Percentiles rank a stretch among this genome's conserved stretches.
Evolutionary conservation across 148 eudicot species (phyloP).

Genomic region (Chenopodium album): DNA sequence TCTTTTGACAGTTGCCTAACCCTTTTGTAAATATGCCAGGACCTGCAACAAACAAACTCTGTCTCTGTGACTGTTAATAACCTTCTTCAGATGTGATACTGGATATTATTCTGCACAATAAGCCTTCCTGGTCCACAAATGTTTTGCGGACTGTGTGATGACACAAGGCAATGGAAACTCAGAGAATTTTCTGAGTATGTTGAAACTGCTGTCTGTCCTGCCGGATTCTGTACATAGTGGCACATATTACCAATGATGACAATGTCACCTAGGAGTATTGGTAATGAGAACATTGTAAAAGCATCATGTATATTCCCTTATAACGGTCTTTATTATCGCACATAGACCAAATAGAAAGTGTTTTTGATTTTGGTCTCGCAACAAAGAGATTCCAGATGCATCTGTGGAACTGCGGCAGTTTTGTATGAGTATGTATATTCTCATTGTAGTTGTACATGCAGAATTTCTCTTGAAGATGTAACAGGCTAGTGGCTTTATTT

Average conservation of each 20-base stretch:
- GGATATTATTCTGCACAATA: conserved; percentile 16
- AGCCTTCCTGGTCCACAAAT: conserved; percentile 11
- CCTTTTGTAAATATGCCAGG: conserved; percentile 47
- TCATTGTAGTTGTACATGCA: conserved; percentile 18
- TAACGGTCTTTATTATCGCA: background rate
- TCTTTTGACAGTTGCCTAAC: background rate
- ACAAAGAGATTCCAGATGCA: conserved; percentile 5
- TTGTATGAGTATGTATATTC: conserved; percentile 25
- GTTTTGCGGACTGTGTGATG: background rate
- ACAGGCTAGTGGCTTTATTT: background rate
- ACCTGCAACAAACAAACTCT: conserved; percentile 85
- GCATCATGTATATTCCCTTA: background rate
- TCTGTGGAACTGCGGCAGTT: conserved; percentile 18
- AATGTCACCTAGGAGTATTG: conserved; percentile 14
- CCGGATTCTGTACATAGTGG: conserved; percentile 30
- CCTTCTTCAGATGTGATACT: conserved; percentile 85
- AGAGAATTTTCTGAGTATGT: conserved; percentile 6
- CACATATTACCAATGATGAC: conserved; percentile 15
- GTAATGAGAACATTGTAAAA: conserved; percentile 2
- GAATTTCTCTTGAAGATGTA: background rate
- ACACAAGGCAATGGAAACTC: conserved; percentile 12
- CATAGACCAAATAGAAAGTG: conserved; percentile 7
- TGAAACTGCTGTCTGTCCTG: conserved; percentile 9
- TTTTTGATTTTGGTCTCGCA: conserved; percentile 20
- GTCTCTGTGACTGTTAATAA: conserved; percentile 90